A percentile compares a stretch with the other conserved stretches of the same genome.
Evolutionary conservation across 2,329 filamentous ascomycete genomes (phyloP).

Genomic region (Diaporthe caulivora): DNA sequence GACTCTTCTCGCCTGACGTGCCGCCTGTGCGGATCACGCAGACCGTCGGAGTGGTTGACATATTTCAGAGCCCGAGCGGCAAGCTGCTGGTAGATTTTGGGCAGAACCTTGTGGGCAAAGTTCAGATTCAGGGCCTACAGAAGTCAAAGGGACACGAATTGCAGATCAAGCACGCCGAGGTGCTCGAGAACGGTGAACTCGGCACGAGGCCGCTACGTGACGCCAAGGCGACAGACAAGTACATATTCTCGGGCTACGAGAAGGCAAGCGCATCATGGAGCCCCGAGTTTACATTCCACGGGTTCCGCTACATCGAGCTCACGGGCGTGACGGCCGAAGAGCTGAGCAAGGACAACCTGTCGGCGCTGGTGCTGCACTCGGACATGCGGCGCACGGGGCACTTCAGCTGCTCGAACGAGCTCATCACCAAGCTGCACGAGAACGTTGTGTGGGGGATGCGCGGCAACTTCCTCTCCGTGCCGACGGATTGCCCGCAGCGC

Average conservation of each 20-base stretch:
- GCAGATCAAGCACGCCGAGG: slow-evolving; percentile 65
- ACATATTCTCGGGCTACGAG: slow-evolving; percentile 47
- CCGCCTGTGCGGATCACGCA: slow-evolving; percentile 49
- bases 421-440: slow-evolving; percentile 65
- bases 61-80: slow-evolving; percentile 46
- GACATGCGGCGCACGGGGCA: slow-evolving; percentile 63
- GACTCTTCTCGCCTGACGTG: slow-evolving; percentile 48
- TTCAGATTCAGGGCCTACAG: slow-evolving; percentile 53
- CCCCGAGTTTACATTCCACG: slow-evolving; percentile 65
- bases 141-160: slow-evolving; percentile 56
- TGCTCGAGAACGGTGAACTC: slow-evolving; percentile 63
- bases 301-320: slow-evolving; percentile 65
- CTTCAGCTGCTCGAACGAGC: slow-evolving; percentile 64
- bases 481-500: slow-evolving; percentile 69
- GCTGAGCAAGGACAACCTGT: slow-evolving; percentile 40
- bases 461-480: slow-evolving; percentile 69
- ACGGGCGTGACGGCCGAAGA: slow-evolving; percentile 53
- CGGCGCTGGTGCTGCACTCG: slow-evolving; percentile 58
- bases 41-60: slow-evolving; percentile 38
- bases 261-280: slow-evolving; percentile 48
- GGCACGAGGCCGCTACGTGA: slow-evolving; percentile 55
- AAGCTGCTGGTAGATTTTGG: slow-evolving; percentile 68
- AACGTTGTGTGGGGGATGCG: slow-evolving; percentile 70
- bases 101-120: slow-evolving; percentile 67
- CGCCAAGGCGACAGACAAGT: slow-evolving; percentile 56